Percentiles rank a stretch among this genome's conserved stretches.
Conservation (phyloP, 495 filamentous ascomycete species). For the Tuber aestivum region DNA sequence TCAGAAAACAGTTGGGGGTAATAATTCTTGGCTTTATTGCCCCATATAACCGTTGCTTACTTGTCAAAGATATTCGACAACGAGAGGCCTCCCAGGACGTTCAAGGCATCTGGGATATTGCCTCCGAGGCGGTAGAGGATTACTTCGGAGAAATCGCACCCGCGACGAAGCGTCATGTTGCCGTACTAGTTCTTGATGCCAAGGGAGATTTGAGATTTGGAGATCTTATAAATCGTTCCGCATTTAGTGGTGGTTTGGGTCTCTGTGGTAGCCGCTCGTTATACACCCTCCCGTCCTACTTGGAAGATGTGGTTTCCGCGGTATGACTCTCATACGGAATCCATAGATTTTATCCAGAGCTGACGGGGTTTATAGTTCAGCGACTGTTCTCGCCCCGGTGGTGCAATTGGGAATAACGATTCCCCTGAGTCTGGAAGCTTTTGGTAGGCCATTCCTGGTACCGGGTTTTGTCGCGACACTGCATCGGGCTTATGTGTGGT, state of each 20-base stretch:
- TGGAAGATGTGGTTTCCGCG: constrained; percentile 46
- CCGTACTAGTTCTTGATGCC: constrained; percentile 48
- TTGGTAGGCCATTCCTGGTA: constrained; percentile 24
- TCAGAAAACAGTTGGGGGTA: constrained; percentile 46
- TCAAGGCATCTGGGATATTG: constrained; percentile 45
- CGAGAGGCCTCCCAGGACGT: constrained; percentile 31
- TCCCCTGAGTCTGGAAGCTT: constrained; percentile 25
- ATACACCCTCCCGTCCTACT: constrained; percentile 49
- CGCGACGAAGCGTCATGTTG: constrained; percentile 45
- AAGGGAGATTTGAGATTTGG: constrained; percentile 44
- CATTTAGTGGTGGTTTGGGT: constrained; percentile 47
- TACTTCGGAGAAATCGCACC: constrained; percentile 44
- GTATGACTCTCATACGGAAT: constrained; percentile 12
- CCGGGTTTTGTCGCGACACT: neutral
- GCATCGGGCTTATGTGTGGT: constrained; percentile 12
- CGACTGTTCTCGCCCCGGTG: constrained; percentile 32
- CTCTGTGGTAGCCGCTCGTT: constrained; percentile 50
- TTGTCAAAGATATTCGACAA: constrained; percentile 28
- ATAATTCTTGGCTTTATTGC: constrained; percentile 42
- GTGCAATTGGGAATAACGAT: constrained; percentile 6
- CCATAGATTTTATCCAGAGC: neutral
- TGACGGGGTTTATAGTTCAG: constrained; percentile 19
- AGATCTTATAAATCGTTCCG: constrained; percentile 47
- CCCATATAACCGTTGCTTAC: constrained; percentile 34
- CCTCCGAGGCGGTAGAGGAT: constrained; percentile 45